Conservation (phyloP, 768 basidiomycete species). For the Lactifluus volemus region DNA sequence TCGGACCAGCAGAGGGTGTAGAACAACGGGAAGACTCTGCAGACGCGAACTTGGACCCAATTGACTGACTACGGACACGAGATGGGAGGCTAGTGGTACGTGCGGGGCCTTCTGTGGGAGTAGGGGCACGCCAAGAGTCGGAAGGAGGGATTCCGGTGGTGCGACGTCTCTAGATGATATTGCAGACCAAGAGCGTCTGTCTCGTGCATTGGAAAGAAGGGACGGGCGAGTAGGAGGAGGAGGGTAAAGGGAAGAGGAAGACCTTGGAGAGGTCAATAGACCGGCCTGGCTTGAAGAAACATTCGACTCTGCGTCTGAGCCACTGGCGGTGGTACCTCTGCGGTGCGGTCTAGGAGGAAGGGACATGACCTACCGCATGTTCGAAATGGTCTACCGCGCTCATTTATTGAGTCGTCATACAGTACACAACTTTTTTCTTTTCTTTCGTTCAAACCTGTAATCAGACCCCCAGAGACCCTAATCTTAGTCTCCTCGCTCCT, state of each 20-base stretch:
- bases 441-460: too few relatives aligned
- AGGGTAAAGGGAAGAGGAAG: conserved; percentile 16
- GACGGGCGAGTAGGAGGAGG: conserved; percentile 14
- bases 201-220: conserved; percentile 4
- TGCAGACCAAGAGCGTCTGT: conserved; percentile 17
- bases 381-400: not conserved
- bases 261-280: conserved; percentile 11
- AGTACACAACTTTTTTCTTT: too few relatives aligned
- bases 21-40: conserved; percentile 8
- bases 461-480: not conserved
- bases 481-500: too few relatives aligned
- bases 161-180: conserved; percentile 21
- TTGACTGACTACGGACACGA: not conserved
- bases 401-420: not conserved
- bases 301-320: conserved; percentile 20
- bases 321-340: conserved; percentile 8
- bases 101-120: conserved; percentile 20
- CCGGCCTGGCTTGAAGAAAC: not conserved
- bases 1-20: not conserved
- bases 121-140: conserved; percentile 26
- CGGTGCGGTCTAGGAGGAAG: conserved; percentile 18
- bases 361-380: conserved; percentile 14
- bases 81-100: conserved; percentile 19
- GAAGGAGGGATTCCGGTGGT: conserved; percentile 4
- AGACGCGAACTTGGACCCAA: not conserved